Evolutionary conservation across 306 rosid species (phyloP).

Genomic region (Cucurbita maxima): DNA sequence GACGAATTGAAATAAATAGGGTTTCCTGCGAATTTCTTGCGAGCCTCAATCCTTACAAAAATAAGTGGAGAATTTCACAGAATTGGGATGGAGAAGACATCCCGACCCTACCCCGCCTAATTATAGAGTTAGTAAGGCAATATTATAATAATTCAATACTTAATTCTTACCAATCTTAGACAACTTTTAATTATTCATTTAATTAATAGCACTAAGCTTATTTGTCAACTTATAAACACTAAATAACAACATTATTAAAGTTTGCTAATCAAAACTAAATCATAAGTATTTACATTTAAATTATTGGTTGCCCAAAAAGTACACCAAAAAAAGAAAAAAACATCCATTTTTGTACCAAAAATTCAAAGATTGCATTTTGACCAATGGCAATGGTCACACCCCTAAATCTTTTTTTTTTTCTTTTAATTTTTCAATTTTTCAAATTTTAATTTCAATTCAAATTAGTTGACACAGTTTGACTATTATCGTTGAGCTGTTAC

Average conservation of each 20-base stretch:
- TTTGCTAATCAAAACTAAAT: background rate
- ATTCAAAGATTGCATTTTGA: background rate
- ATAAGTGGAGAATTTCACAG: no score
- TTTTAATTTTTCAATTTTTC: background rate
- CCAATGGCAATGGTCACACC: background rate
- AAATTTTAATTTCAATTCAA: background rate
- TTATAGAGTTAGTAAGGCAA: no score
- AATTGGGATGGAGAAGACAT: no score
- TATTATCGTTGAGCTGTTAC: background rate
- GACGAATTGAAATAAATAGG: no score
- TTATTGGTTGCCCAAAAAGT: background rate
- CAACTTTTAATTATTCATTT: background rate
- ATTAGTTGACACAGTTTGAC: background rate
- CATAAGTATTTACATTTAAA: background rate
- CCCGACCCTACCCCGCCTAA: no score
- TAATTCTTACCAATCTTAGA: background rate
- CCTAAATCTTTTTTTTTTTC: no score
- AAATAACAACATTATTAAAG: background rate
- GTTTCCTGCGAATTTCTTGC: no score
- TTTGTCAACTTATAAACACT: background rate
- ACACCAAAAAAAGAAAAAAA: background rate
- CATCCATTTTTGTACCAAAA: background rate
- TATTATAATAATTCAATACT: no score
- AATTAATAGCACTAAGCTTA: background rate
- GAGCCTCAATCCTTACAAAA: no score